These are phyloP conservation scores for Penicillium sp. DNA, from an alignment of 2,329 filamentous ascomycete genomes.

Conservation along the genomic window DNA sequence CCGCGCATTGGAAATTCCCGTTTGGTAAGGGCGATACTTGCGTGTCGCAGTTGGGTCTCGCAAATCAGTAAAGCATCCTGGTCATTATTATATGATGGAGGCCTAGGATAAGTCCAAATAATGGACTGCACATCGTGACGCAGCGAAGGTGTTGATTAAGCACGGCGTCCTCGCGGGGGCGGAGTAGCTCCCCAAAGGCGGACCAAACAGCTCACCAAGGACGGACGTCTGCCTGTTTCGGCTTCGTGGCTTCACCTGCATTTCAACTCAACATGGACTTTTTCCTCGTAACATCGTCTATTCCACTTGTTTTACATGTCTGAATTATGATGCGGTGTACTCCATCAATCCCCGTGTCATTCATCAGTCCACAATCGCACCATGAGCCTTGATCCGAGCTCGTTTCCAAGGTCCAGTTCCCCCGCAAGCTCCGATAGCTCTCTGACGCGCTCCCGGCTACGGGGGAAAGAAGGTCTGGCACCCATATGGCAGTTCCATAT, in stretches of 20 bases:
- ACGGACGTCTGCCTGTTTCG: slow-evolving; percentile 12
- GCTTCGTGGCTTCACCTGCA: slow-evolving; percentile 23
- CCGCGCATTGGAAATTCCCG: slow-evolving; percentile 16
- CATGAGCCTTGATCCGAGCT: slow-evolving; percentile 50
- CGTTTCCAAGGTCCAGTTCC: slow-evolving; percentile 58
- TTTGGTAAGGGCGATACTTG: background rate
- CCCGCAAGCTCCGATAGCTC: slow-evolving; percentile 86
- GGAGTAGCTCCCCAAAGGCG: slow-evolving; percentile 14
- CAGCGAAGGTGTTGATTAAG: background rate
- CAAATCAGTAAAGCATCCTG: slow-evolving; percentile 7
- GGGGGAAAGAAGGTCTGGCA: slow-evolving; percentile 73
- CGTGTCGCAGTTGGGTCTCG: background rate
- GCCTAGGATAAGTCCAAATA: background rate
- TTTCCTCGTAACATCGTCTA: slow-evolving; percentile 11
- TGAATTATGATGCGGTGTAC: slow-evolving; percentile 43
- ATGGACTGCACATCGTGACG: slow-evolving; percentile 5
- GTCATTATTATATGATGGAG: background rate
- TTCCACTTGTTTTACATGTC: slow-evolving; percentile 29
- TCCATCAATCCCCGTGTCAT: slow-evolving; percentile 25
- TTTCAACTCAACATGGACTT: slow-evolving; percentile 14
- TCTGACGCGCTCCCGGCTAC: slow-evolving; percentile 77
- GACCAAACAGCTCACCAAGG: background rate
- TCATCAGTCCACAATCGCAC: slow-evolving; percentile 37
- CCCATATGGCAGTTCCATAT: background rate
- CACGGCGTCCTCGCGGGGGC: background rate